Evolutionary conservation across 805 yeast species (phyloP).

Genomic region (Ogataea chonburiensis): DNA sequence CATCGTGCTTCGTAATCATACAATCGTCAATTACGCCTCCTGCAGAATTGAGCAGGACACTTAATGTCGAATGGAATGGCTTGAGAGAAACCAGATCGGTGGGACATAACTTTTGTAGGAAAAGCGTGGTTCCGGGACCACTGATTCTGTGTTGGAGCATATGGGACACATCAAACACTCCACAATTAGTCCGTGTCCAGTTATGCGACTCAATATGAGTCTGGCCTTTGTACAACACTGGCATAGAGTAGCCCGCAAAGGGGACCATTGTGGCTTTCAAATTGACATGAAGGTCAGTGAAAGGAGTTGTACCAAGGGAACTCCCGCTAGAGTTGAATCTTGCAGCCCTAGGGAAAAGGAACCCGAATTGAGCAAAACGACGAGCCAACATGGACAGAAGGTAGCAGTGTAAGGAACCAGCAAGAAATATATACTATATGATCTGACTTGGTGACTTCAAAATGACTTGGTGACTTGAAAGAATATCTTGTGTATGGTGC

Average conservation of each 20-base stretch:
- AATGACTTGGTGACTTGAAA: not conserved
- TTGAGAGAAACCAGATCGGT: constrained; percentile 64
- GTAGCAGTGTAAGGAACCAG: not conserved
- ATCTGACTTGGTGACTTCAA: constrained; percentile 5
- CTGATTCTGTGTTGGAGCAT: constrained; percentile 86
- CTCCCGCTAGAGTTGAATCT: constrained; percentile 22
- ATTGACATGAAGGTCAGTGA: constrained; percentile 73
- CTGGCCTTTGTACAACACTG: constrained; percentile 82
- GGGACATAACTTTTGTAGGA: constrained; percentile 85
- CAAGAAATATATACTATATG: constrained; percentile 1
- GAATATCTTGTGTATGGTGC: too few species aligned
- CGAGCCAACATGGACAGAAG: constrained; percentile 5
- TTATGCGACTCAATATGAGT: constrained; percentile 89
- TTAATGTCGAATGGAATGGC: constrained; percentile 64
- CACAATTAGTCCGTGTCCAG: constrained; percentile 88
- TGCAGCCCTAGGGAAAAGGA: not conserved
- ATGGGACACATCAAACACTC: constrained; percentile 94
- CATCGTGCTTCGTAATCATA: constrained; percentile 82
- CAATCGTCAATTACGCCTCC: constrained; percentile 93
- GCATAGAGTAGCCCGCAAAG: constrained; percentile 96
- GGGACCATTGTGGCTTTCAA: constrained; percentile 91
- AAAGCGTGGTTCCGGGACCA: constrained; percentile 65
- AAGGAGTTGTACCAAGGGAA: constrained; percentile 62
- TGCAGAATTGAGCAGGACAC: constrained; percentile 67
- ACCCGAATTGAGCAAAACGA: not conserved